phyloP scores from a whole-genome alignment of 1,139 yeast genomes.

The Magnusiomyces starmeri region DNA sequence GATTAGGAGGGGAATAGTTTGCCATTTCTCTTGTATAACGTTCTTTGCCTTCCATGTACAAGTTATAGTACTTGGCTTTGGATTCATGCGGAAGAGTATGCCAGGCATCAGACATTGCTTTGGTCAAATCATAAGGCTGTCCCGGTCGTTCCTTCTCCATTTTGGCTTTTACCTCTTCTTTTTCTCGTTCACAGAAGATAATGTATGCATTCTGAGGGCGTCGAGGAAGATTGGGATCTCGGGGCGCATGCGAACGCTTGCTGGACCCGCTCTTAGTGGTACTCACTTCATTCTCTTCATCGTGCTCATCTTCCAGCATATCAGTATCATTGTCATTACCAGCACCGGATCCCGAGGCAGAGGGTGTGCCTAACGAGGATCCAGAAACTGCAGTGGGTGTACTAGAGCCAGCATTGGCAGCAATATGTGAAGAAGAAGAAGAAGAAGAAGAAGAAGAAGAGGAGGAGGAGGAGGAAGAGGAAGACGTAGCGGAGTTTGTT shows the following conservation, averaged over 20 bases:
- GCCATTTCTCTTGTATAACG: conserved; percentile 72
- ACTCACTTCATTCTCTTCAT: neutral
- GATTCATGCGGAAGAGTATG: conserved; percentile 62
- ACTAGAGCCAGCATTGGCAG: neutral
- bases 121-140: conserved; percentile 56
- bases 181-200: conserved; percentile 79
- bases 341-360: conserved; percentile 17
- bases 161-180: conserved; percentile 60
- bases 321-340: conserved; percentile 23
- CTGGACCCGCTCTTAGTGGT: neutral
- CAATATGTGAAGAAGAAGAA: neutral
- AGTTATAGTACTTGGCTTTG: conserved; percentile 65
- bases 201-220: conserved; percentile 87
- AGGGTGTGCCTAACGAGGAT: conserved; percentile 30
- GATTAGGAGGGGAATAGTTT: conserved; percentile 41
- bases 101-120: conserved; percentile 82
- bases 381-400: conserved; percentile 14
- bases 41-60: conserved; percentile 72
- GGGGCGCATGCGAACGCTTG: conserved; percentile 26
- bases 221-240: conserved; percentile 81
- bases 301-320: too few species aligned
- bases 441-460: neutral
- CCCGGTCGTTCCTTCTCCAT: conserved; percentile 43
- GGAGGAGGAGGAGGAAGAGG: neutral
- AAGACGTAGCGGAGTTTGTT: neutral